phyloP scores from a whole-genome alignment of 2,329 filamentous ascomycete genomes.

The Rhynchosporium secalis region DNA sequence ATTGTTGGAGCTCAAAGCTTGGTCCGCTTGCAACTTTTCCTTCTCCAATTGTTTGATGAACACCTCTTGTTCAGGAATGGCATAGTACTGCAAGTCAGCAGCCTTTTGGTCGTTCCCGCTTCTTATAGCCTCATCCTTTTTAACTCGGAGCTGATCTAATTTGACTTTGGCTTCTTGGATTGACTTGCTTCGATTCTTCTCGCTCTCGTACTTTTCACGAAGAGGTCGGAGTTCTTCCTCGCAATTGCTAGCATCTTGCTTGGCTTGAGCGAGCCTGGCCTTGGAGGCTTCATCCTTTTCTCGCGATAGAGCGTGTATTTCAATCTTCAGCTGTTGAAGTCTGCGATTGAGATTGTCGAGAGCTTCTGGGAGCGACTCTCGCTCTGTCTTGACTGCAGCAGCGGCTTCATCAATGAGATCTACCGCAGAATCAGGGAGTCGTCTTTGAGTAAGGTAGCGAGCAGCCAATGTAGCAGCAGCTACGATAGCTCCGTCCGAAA shows the following conservation, averaged over 20 bases:
- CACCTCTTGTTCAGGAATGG: constrained; percentile 86
- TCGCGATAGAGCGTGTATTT: constrained; percentile 90
- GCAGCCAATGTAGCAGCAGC: constrained; percentile 88
- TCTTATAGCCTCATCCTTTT: constrained; percentile 90
- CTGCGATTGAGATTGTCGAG: constrained; percentile 93
- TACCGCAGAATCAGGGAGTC: constrained; percentile 93
- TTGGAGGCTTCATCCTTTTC: constrained; percentile 95
- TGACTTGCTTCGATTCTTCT: constrained; percentile 86
- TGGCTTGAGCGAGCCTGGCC: constrained; percentile 76
- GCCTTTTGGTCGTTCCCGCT: constrained; percentile 81
- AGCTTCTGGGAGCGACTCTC: constrained; percentile 94
- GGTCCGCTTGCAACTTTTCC: constrained; percentile 78
- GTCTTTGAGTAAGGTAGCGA: constrained; percentile 85
- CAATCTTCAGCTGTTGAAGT: constrained; percentile 88
- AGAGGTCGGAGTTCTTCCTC: constrained; percentile 90
- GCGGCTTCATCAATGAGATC: constrained; percentile 96
- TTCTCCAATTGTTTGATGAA: constrained; percentile 79
- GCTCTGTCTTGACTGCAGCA: constrained; percentile 90
- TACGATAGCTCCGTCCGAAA: constrained; percentile 90
- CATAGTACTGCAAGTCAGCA: constrained; percentile 94
- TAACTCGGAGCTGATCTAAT: constrained; percentile 86
- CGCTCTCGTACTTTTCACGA: constrained; percentile 91
- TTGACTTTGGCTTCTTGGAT: constrained; percentile 96
- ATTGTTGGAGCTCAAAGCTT: constrained; percentile 57
- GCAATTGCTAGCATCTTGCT: constrained; percentile 89